Evolutionary conservation across 2,329 filamentous ascomycete species (phyloP), one percentile per base, ranked within the genome.

Genomic region (Talaromyces pinophilus): DNA sequence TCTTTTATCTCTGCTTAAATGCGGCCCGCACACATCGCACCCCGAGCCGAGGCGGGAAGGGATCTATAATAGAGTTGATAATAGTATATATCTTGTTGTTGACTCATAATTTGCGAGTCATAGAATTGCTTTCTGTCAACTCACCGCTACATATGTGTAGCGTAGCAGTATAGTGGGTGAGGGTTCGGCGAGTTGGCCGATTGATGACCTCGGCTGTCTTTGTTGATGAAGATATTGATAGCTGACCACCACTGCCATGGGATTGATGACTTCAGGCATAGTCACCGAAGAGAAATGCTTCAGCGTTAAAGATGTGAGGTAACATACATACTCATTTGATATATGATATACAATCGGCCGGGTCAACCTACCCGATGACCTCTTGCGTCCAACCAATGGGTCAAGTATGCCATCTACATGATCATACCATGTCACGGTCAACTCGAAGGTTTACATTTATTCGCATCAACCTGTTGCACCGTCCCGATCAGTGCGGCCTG

Each of bases 401-500:
- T 54, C 8, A 33, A 35, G 17, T 19, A 19, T 28, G 22, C 33
- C 19, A 8, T 33, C 13, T 19, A 10, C 22, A 22, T 38, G n/a
- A 11, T 40, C 19, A n/a, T 2, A 28, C 3, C 1, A 44, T 30
- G 7, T 19, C 22, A 44, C 13, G 22, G 10, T 60, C 5, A 30
- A 30, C 22, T 60, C 15, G 55, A 25, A 33, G 63, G 63, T 46
- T 42, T 42, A 19, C 60, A 66, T 57, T 61, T 63, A 44, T 63
- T 63, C n/a, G 67, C 52, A 2, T 69, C 71, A 3, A 2, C 22
- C 17, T 25, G 62, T 5, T 73, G 70, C 46, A 79, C 76, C 1
- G 72, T 70, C 5, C 76, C 76, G 66, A 78, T 76, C 63, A 75
- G 55, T 25, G 67, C 69, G 35, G 77, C 78, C 33, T 76, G 74